A percentile compares a stretch with the other conserved stretches of the same genome.
phyloP scores from a whole-genome alignment of 2,329 filamentous ascomycete species.

The Colletotrichum siamense region DNA sequence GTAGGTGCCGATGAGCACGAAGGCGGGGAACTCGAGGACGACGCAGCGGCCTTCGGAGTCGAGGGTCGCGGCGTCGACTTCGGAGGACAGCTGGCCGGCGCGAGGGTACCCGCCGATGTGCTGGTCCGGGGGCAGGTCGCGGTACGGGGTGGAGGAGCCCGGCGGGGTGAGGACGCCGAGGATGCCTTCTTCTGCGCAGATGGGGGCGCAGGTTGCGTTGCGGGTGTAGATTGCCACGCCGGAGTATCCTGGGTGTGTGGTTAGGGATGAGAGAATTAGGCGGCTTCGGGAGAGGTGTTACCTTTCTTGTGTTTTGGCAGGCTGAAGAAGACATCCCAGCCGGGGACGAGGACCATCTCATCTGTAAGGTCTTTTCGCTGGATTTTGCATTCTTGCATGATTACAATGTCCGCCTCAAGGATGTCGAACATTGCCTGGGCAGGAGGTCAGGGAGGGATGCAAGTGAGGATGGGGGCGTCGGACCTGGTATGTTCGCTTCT shows the following conservation, averaged over 20 bases:
- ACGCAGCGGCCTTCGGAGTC: slow-evolving; percentile 94
- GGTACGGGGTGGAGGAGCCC: slow-evolving; percentile 72
- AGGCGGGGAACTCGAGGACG: slow-evolving; percentile 90
- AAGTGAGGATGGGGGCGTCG: neutral
- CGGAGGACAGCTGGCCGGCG: slow-evolving; percentile 66
- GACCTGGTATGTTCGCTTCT: slow-evolving; percentile 73
- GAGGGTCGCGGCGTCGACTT: slow-evolving; percentile 72
- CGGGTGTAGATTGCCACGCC: slow-evolving; percentile 95
- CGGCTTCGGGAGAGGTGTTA: slow-evolving; percentile 32
- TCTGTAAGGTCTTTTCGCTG: slow-evolving; percentile 90
- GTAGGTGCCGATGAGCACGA: slow-evolving; percentile 92
- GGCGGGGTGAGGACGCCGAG: slow-evolving; percentile 80
- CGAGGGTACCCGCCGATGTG: slow-evolving; percentile 91
- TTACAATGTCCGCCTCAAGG: slow-evolving; percentile 88
- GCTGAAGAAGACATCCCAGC: slow-evolving; percentile 97
- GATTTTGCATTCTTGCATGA: slow-evolving; percentile 97
- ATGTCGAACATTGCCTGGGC: slow-evolving; percentile 90
- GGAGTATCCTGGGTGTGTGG: slow-evolving; percentile 74
- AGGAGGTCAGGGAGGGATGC: slow-evolving; percentile 7
- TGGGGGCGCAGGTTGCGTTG: slow-evolving; percentile 83
- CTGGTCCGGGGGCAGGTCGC: slow-evolving; percentile 74
- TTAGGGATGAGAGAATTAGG: neutral
- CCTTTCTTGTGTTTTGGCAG: slow-evolving; percentile 94
- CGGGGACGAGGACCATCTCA: slow-evolving; percentile 93
- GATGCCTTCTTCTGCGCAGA: slow-evolving; percentile 93